Evolutionary conservation across 331 rosid genomes (phyloP).

Genomic region (Pyracantha coccinea): DNA sequence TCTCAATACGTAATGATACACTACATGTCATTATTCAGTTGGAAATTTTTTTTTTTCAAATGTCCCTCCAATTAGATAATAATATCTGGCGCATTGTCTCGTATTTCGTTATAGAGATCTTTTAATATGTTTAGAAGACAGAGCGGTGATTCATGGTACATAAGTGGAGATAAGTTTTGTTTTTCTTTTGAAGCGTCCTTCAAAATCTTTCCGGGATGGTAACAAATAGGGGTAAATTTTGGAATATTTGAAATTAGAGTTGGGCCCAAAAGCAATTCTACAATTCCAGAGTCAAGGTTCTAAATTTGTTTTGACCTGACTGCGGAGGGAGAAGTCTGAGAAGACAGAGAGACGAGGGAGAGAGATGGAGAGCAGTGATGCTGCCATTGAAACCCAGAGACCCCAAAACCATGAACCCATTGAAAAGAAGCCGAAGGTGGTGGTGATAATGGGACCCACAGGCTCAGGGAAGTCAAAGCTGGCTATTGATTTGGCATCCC

Average conservation of each 20-base stretch:
- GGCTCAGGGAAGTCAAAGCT: constrained; percentile 89
- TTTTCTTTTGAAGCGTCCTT: no score
- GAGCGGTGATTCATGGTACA: accelerated
- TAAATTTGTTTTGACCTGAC: background rate
- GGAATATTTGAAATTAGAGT: background rate
- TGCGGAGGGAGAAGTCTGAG: background rate
- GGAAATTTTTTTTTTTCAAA: no score
- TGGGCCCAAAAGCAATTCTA: background rate
- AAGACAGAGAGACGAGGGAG: background rate
- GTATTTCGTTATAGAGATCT: accelerated
- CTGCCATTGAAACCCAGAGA: background rate
- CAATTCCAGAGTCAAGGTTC: background rate
- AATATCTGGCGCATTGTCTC: no score
- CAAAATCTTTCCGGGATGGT: no score
- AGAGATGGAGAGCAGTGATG: constrained; percentile 12
- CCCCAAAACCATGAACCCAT: constrained; percentile 20
- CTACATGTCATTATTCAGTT: no score
- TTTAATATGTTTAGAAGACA: accelerated
- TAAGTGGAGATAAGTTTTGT: no score
- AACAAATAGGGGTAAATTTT: no score
- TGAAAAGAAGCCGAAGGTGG: constrained; percentile 42
- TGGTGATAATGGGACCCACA: constrained; percentile 80
- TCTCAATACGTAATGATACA: no score
- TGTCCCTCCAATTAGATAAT: accelerated
- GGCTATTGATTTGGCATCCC: constrained; percentile 67